A percentile compares a stretch with the other conserved stretches of the same genome.
These are phyloP conservation scores for Pelargonium myrrhifolium DNA, from an alignment of 441 rosid species.

Conservation along the genomic window DNA sequence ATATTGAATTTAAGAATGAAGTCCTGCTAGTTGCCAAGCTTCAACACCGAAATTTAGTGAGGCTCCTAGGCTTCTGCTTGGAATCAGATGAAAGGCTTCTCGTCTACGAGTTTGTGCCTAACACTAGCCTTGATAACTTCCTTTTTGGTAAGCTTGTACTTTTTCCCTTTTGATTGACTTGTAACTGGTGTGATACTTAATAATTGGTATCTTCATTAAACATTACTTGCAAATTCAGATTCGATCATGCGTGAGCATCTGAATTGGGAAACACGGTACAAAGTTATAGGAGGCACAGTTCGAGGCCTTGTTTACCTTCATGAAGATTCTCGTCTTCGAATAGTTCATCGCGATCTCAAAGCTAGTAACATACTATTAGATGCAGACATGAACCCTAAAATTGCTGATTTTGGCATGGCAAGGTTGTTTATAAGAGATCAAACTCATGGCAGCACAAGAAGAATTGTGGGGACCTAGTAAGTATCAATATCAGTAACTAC, in stretches of 20 bases:
- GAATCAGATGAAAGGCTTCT: slow-evolving; percentile 39
- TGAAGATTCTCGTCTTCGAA: slow-evolving; percentile 32
- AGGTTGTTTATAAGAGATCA: slow-evolving; percentile 31
- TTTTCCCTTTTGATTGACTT: not conserved
- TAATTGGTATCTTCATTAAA: not conserved
- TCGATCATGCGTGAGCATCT: slow-evolving; percentile 21
- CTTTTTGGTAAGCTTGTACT: slow-evolving; percentile 26
- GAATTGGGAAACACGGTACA: slow-evolving; percentile 41
- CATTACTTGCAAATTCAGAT: slow-evolving; percentile 20
- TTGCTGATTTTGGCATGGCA: slow-evolving; percentile 48
- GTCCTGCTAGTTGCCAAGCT: slow-evolving; percentile 35
- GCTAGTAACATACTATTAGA: slow-evolving; percentile 41
- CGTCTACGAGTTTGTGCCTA: slow-evolving; percentile 39
- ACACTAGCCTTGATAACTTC: slow-evolving; percentile 38
- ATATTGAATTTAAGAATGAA: slow-evolving; percentile 45
- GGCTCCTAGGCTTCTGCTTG: slow-evolving; percentile 38
- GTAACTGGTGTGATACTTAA: not conserved
- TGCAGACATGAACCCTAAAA: slow-evolving; percentile 38
- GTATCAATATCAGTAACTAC: slow-evolving; percentile 15
- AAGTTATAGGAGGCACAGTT: slow-evolving; percentile 43
- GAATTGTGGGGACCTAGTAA: slow-evolving; percentile 41
- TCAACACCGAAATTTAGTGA: slow-evolving; percentile 41
- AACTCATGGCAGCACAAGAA: slow-evolving; percentile 22
- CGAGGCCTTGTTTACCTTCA: slow-evolving; percentile 46
- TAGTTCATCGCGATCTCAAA: slow-evolving; percentile 43